These are phyloP conservation scores for Tuber indicum DNA, from an alignment of 495 filamentous ascomycete species.

Conservation along the genomic window DNA sequence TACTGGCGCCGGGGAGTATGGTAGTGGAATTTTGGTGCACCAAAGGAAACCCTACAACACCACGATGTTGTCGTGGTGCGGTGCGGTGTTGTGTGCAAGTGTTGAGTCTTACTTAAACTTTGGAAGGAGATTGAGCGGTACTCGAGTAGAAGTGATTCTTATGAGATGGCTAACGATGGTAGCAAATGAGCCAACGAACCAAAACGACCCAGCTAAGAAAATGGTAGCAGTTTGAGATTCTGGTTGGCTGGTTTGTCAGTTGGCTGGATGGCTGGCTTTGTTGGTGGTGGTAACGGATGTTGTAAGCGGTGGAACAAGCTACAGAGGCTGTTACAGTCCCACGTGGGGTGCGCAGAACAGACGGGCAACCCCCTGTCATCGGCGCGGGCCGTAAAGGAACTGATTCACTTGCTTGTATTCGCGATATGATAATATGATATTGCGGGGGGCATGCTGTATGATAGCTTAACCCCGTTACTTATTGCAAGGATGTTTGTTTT, in stretches of 20 bases:
- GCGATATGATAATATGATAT: slow-evolving; percentile 1
- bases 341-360: background rate
- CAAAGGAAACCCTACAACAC: background rate
- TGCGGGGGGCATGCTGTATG: background rate
- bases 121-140: background rate
- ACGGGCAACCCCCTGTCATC: background rate
- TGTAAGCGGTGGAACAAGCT: background rate
- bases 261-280: background rate
- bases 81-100: background rate
- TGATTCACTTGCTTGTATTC: background rate
- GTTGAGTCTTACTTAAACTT: background rate
- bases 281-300: background rate
- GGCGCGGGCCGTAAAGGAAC: slow-evolving; percentile 4
- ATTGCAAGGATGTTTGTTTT: background rate
- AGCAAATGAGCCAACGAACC: background rate
- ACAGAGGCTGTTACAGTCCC: background rate
- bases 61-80: background rate
- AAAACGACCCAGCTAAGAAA: background rate
- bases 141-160: background rate
- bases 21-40: background rate
- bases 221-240: background rate
- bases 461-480: background rate
- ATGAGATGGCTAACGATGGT: background rate
- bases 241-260: background rate
- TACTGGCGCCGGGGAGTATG: background rate